phyloP scores from a whole-genome alignment of 2,329 filamentous ascomycete species.

The Cladosporium colombiae region DNA sequence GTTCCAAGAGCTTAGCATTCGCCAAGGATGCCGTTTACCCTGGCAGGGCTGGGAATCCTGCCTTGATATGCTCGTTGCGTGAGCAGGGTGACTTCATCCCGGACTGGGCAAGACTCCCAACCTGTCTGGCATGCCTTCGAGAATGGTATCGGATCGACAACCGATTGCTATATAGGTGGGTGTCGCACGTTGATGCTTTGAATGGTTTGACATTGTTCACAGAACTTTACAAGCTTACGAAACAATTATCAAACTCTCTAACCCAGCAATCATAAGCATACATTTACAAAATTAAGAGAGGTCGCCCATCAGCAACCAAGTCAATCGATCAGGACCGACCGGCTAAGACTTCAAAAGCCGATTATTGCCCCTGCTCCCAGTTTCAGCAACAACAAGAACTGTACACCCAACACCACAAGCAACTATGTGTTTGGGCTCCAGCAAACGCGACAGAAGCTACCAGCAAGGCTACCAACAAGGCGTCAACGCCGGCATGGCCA shows the following conservation, averaged over 20 bases:
- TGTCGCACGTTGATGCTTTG: no score
- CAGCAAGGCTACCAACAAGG: constrained; percentile 5
- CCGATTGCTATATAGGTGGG: background rate
- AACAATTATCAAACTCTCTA: background rate
- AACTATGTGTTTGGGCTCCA: constrained; percentile 2
- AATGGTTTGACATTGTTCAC: background rate
- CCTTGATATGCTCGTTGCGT: background rate
- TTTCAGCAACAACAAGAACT: background rate
- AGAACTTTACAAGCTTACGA: background rate
- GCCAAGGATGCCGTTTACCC: background rate
- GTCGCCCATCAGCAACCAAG: no score
- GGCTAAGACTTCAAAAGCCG: no score
- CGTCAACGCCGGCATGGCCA: background rate
- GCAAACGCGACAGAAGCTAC: background rate
- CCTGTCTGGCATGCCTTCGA: background rate
- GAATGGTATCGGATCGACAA: background rate
- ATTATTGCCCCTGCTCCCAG: background rate
- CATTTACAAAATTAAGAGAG: no score
- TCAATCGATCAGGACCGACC: no score
- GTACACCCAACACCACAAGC: background rate
- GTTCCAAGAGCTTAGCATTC: constrained; percentile 3
- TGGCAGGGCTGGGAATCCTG: background rate
- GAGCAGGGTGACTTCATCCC: background rate
- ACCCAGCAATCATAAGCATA: no score
- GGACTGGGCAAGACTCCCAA: background rate